phyloP scores from a whole-genome alignment of 148 eudicot genomes.

The Chenopodium berlandieri region DNA sequence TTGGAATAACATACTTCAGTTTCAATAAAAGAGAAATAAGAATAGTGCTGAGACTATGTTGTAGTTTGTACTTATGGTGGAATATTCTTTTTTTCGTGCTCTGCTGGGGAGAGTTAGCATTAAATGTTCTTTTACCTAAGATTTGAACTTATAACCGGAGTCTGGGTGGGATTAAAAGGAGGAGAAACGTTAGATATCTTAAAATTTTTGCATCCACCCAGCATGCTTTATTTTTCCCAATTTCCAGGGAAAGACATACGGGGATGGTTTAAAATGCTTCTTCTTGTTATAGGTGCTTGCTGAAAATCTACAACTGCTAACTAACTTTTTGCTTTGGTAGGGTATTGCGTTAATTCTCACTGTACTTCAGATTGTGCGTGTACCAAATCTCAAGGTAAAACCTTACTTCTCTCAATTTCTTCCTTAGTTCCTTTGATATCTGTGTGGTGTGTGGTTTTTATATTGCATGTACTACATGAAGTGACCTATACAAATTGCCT shows the following conservation, averaged over 20 bases:
- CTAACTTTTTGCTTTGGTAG: constrained; percentile 35
- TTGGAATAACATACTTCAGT: background rate
- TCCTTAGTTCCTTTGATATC: background rate
- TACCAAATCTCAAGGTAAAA: constrained; percentile 94
- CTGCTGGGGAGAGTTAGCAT: background rate
- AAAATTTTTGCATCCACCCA: background rate
- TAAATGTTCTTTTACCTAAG: background rate
- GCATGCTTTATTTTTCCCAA: background rate
- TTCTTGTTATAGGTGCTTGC: constrained; percentile 15
- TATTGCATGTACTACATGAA: background rate
- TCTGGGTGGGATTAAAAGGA: background rate
- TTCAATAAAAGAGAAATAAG: background rate
- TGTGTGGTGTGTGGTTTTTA: background rate
- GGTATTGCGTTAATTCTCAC: constrained; percentile 95
- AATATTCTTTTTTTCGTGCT: background rate
- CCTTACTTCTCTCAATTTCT: background rate
- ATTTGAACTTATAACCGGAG: background rate
- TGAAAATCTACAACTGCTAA: constrained; percentile 17
- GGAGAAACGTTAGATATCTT: background rate
- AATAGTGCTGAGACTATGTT: background rate
- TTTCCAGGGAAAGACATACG: background rate
- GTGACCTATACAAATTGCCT: background rate
- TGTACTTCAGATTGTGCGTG: constrained; percentile 93
- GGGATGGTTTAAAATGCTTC: background rate
- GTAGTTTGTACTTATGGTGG: background rate